A percentile compares a stretch with the other conserved stretches of the same genome.
phyloP scores from a whole-genome alignment of 2,329 filamentous ascomycete species.

The Xylariaceae sp. region DNA sequence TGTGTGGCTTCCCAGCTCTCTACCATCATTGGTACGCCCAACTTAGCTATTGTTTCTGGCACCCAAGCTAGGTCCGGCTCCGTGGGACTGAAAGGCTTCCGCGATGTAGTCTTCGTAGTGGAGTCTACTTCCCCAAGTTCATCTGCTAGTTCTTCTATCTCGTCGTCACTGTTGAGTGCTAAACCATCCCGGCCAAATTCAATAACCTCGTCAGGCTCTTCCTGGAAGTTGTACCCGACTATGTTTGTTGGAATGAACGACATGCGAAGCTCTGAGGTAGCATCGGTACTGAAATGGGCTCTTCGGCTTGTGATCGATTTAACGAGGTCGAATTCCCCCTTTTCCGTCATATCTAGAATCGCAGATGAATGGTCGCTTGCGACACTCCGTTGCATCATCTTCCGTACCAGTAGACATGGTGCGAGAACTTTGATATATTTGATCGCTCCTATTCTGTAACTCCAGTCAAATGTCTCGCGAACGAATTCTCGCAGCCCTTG shows the following conservation, averaged over 20 bases:
- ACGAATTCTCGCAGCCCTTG: slow-evolving; percentile 69
- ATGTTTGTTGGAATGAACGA: slow-evolving; percentile 74
- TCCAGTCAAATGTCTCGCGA: slow-evolving; percentile 83
- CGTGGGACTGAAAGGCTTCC: slow-evolving; percentile 61
- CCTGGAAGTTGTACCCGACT: slow-evolving; percentile 72
- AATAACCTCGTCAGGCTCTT: slow-evolving; percentile 64
- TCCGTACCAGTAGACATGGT: slow-evolving; percentile 68
- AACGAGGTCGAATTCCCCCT: slow-evolving; percentile 54
- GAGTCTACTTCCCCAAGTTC: slow-evolving; percentile 25
- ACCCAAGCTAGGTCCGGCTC: slow-evolving; percentile 68
- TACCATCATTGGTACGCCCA: slow-evolving; percentile 64
- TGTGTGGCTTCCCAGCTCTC: slow-evolving; percentile 58
- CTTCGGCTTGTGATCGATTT: slow-evolving; percentile 66
- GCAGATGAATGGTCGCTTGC: slow-evolving; percentile 25
- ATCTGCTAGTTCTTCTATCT: slow-evolving; percentile 44
- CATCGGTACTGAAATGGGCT: slow-evolving; percentile 71
- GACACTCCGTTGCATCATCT: slow-evolving; percentile 45
- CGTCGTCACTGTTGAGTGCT: slow-evolving; percentile 65
- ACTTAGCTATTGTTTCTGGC: slow-evolving; percentile 59
- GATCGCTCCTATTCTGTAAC: slow-evolving; percentile 70
- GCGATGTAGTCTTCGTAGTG: slow-evolving; percentile 25
- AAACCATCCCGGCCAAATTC: slow-evolving; percentile 51
- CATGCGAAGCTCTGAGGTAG: slow-evolving; percentile 72
- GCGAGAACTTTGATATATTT: slow-evolving; percentile 82
- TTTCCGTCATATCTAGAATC: slow-evolving; percentile 36